Conservation (phyloP, 352 stramenopile genomes). For the Pythium insidiosum region DNA sequence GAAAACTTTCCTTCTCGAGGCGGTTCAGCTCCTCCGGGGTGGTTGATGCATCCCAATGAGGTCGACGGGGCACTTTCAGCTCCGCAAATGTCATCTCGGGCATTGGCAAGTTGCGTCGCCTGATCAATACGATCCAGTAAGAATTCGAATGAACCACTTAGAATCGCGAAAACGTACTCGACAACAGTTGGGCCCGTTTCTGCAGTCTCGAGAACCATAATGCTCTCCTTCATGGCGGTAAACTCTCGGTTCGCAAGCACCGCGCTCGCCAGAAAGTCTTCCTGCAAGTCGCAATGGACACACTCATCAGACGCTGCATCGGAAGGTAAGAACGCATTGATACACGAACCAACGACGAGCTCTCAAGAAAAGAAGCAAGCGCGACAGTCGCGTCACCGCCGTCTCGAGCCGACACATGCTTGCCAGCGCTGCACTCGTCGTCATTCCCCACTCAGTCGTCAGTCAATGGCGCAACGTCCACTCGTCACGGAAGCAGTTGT, state of each 20-base stretch:
- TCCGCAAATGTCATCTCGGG: conserved; percentile 90
- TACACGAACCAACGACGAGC: too few relatives aligned
- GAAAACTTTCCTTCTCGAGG: conserved; percentile 96
- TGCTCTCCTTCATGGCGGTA: conserved; percentile 85
- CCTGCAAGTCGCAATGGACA: conserved; percentile 21
- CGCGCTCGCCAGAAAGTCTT: conserved; percentile 91
- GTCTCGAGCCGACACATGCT: conserved; percentile 76
- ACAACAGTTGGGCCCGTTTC: conserved; percentile 50
- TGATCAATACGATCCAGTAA: conserved; percentile 9
- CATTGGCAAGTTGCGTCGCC: conserved; percentile 39
- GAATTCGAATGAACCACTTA: not conserved
- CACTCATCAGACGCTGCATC: conserved; percentile 48
- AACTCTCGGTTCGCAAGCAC: conserved; percentile 90
- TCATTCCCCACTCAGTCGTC: too few relatives aligned
- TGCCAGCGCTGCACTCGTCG: conserved; percentile 56
- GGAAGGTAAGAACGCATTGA: too few relatives aligned
- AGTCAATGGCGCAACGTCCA: too few relatives aligned
- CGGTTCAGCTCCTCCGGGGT: conserved; percentile 93
- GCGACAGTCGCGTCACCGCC: conserved; percentile 74
- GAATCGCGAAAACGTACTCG: conserved; percentile 43
- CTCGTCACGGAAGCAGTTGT: not conserved
- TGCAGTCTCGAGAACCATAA: conserved; percentile 67
- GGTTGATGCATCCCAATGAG: conserved; percentile 92
- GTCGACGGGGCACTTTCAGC: conserved; percentile 95
- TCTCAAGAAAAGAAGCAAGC: conserved; percentile 80